Conservation (phyloP, 441 rosid species). For the Arabidopsis hybrid region DNA sequence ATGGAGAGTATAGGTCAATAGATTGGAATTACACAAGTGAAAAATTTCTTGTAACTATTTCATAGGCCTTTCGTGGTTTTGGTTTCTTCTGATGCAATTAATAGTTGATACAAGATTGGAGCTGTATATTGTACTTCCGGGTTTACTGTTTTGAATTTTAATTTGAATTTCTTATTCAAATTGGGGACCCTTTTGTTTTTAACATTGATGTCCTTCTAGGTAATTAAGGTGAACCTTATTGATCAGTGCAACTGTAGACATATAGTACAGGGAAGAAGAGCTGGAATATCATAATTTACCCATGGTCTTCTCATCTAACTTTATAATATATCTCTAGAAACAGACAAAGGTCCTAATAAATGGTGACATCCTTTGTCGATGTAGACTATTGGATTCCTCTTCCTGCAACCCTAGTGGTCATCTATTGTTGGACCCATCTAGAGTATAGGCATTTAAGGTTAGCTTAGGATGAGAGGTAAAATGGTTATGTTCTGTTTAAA, state of each 20-base stretch:
- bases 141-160: conserved; percentile 30
- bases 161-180: conserved; percentile 11
- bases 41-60: neutral
- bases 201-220: conserved; percentile 33
- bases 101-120: conserved; percentile 33
- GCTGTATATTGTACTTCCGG: conserved; percentile 32
- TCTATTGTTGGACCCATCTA: conserved; percentile 35
- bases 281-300: conserved; percentile 32
- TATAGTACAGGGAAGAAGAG: conserved; percentile 34
- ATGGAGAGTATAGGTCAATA: conserved; percentile 10
- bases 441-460: conserved; percentile 33
- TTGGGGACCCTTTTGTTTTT: conserved; percentile 23
- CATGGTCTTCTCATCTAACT: conserved; percentile 40
- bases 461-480: conserved; percentile 19
- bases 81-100: conserved; percentile 35
- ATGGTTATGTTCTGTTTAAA: conserved; percentile 15
- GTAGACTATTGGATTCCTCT: conserved; percentile 25
- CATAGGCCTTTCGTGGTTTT: conserved; percentile 32
- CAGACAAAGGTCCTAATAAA: conserved; percentile 16
- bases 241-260: conserved; percentile 39
- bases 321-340: conserved; percentile 4
- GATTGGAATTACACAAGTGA: conserved; percentile 17
- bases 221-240: conserved; percentile 34
- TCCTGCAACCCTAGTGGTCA: conserved; percentile 30
- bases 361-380: conserved; percentile 38